Percentiles rank a stretch among this genome's conserved stretches.
Evolutionary conservation across 345 rosid genomes (phyloP).

Genomic region (Eucalyptus curtisii): DNA sequence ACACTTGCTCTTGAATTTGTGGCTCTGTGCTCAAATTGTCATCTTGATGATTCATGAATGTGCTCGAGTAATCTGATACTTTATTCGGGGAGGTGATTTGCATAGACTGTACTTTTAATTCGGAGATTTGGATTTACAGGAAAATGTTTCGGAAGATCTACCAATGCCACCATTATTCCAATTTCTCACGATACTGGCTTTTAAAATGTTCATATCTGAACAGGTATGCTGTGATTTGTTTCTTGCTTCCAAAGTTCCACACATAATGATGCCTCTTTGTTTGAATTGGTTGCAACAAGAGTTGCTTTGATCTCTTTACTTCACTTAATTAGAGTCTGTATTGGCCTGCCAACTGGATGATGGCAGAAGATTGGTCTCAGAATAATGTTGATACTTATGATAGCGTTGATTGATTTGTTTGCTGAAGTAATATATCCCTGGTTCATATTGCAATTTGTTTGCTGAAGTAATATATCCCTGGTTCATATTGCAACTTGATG

Average conservation of each 20-base stretch:
- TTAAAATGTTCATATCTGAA: slow-evolving; percentile 66
- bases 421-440: not conserved
- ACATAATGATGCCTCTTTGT: not conserved
- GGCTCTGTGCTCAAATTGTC: not conserved
- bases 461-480: not conserved
- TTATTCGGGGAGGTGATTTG: not conserved
- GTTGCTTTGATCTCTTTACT: not conserved
- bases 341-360: not conserved
- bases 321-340: not conserved
- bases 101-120: not conserved
- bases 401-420: not conserved
- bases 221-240: slow-evolving; percentile 30
- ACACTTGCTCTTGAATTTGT: not conserved
- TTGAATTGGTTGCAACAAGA: not conserved
- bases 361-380: not conserved
- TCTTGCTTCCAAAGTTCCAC: not conserved
- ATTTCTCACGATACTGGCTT: slow-evolving; percentile 75
- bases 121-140: slow-evolving; percentile 31
- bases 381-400: not conserved
- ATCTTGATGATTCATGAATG: not conserved
- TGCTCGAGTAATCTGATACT: not conserved
- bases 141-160: slow-evolving; percentile 48
- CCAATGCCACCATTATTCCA: slow-evolving; percentile 97
- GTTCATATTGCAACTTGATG: not conserved
- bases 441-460: not conserved